Base-by-base conservation (phyloP, 2,329 filamentous ascomycete species). In the Penicillium freii region DNA sequence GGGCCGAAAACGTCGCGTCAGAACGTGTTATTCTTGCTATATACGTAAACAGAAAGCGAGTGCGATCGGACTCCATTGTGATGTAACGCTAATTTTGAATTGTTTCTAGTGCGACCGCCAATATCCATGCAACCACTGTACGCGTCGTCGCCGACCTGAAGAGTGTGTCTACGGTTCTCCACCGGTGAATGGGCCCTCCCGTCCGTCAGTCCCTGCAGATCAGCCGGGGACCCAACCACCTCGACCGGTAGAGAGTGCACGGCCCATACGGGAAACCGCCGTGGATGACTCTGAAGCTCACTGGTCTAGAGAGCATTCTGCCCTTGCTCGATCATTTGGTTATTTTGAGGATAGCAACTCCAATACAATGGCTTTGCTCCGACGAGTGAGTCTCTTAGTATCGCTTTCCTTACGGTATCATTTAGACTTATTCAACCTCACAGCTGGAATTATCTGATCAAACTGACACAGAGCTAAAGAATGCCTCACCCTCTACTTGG, bases 121-220 rank as follows among this genome's bases (percentile, higher is more conserved):
- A 27, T 51, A 51, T 36, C 48, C 48, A 40, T 51, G 48, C 36
- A 51, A 51, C 34, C 36, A 51, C 10, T 51, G 48, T 40, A 51
- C 48, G 36, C 48, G 48, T 9, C 48, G 48, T 29, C 48, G 48
- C 11, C 33, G 48, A 39, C 48, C 48, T 10, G 48, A 51, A 19
- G 48, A 42, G 27, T 51, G 48, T 17, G 48, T 40, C 21, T 51
- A 39, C 44, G 23, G 15, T 27, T n/a, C 40, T 27, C 21, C 13
- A 23, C 40, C 13, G 6, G 23, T n/a, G 40, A 44, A 27, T 4
- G 17, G 8, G 6, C 21, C 21, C 15, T 44, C 7, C 21, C 6
- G 17, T 23, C 13, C 13, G 17, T 10, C 40, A 44, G 21, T 44
- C 9, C 23, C 23, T 44, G 40, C 42, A 44, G 15, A 27, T 23